phyloP scores from a whole-genome alignment of 2,329 filamentous ascomycete species.

The Ophiostoma triangulosporum region DNA sequence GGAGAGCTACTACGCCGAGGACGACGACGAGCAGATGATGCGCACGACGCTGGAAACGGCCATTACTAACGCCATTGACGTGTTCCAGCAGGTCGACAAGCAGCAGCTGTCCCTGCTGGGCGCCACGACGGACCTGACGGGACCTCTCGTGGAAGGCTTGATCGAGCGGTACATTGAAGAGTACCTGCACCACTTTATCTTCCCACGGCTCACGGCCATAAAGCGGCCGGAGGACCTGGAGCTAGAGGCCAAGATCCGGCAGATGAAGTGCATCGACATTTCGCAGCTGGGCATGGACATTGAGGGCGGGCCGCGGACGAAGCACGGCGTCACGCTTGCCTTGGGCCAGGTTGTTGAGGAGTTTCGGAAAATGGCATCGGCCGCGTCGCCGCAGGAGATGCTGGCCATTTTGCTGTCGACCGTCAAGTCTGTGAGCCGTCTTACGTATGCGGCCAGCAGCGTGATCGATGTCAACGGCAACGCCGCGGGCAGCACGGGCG shows the following conservation, averaged over 20 bases:
- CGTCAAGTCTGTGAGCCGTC: conserved; percentile 67
- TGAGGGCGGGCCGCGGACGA: conserved; percentile 62
- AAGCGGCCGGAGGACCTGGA: conserved; percentile 74
- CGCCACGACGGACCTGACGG: conserved; percentile 85
- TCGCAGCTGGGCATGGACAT: conserved; percentile 86
- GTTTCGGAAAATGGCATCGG: conserved; percentile 71
- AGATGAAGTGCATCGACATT: conserved; percentile 89
- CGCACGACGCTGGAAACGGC: conserved; percentile 79
- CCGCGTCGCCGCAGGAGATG: conserved; percentile 80
- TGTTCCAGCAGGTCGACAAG: conserved; percentile 92
- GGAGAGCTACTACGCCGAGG: conserved; percentile 58
- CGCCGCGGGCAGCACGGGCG: neutral
- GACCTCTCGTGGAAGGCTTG: conserved; percentile 78
- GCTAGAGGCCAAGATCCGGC: conserved; percentile 75
- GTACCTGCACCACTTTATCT: conserved; percentile 81
- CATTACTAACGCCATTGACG: conserved; percentile 82
- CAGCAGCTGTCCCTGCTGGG: conserved; percentile 85
- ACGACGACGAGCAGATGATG: conserved; percentile 82
- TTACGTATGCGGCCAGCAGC: conserved; percentile 21
- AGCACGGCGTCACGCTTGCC: conserved; percentile 66
- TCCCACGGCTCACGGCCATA: conserved; percentile 66
- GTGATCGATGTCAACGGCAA: neutral
- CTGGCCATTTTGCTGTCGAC: conserved; percentile 65
- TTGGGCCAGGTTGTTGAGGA: conserved; percentile 71
- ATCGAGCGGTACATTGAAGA: conserved; percentile 93